Base-by-base conservation (phyloP, 2,329 filamentous ascomycete species). In the Neurospora sp. region DNA sequence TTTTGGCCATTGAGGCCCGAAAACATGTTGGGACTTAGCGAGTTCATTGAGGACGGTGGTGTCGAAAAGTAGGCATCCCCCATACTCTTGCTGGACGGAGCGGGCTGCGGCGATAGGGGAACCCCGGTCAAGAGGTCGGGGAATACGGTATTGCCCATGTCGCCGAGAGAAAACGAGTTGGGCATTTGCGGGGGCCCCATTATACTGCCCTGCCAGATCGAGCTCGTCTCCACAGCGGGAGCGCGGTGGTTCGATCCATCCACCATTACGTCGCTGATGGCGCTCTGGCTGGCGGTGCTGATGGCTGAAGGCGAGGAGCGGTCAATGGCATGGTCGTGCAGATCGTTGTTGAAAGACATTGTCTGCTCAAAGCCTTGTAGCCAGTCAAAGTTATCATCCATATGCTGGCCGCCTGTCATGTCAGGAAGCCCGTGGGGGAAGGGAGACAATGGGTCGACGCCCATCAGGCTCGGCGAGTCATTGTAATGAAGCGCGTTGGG, bases 291-390 rank as follows among this genome's bases (percentile, higher is more conserved):
- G 71, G 92, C 93, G 62, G 93, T 97, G 82, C 95, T 98, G 79
- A 98, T 95, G 66, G 93, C 93, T 9, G 96, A 98, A 17, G 96
- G 96, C 15, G 96, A 98, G 11, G 96, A 98, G 71, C 92, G 93
- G 76, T 97, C 95, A 69, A 97, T 87, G 38, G 92, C 93, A 74
- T 90, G 91, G 75, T 97, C 93, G 76, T 91, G 91, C 69, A 68
- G 70, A 28, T 84, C 82, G 70, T 86, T 87, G 75, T 85, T 86
- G 78, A 93, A 89, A 8, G 87, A 87, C 84, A 95, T 88, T 66
- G 91, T 88, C 76, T 90, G 88, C 73, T 96, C 93, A 78, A 97
- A 92, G 28, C 91, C 91, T 71, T 90, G 90, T 73, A 88, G 77
- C 93, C 93, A 98, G 76, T 93, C 91, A 78, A 96, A 93, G 9